These are phyloP conservation scores for Thielaviopsis populi DNA, from an alignment of 2,329 filamentous ascomycete genomes.

Conservation along the genomic window DNA sequence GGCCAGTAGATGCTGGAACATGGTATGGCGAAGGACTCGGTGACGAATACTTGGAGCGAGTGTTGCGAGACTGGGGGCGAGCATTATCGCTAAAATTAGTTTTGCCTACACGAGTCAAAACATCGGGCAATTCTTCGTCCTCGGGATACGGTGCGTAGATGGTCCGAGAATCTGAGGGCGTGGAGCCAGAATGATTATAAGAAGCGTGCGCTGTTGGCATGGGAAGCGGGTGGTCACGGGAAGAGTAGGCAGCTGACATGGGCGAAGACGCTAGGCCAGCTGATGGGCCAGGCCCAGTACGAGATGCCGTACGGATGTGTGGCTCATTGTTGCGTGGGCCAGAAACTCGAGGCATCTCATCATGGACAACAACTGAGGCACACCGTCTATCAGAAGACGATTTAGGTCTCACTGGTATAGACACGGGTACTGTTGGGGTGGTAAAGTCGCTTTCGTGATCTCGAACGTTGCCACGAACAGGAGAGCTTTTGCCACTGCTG, in stretches of 20 bases:
- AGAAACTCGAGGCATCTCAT: slow-evolving; percentile 12
- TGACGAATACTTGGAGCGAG: slow-evolving; percentile 13
- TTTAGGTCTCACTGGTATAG: not conserved
- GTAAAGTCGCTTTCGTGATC: slow-evolving; percentile 7
- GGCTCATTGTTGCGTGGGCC: slow-evolving; percentile 11
- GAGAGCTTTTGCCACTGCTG: not conserved
- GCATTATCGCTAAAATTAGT: slow-evolving; percentile 16
- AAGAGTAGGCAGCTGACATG: slow-evolving; percentile 8
- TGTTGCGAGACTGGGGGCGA: slow-evolving; percentile 9
- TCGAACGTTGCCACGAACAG: not conserved
- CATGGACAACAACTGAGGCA: slow-evolving; percentile 9
- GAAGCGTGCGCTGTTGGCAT: not conserved
- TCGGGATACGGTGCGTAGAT: slow-evolving; percentile 25
- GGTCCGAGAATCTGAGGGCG: not conserved
- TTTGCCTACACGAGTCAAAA: slow-evolving; percentile 16
- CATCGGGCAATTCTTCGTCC: slow-evolving; percentile 22
- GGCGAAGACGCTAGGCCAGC: slow-evolving; percentile 13
- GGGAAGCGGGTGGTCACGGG: not conserved
- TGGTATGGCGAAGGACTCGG: not conserved
- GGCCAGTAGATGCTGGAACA: slow-evolving; percentile 7
- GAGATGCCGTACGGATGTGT: slow-evolving; percentile 8
- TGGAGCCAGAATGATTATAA: not conserved
- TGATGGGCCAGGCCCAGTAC: slow-evolving; percentile 2
- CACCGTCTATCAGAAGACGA: slow-evolving; percentile 11
- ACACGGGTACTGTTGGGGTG: not conserved